These are phyloP conservation scores for Grosmannia clavigera DNA, from an alignment of 2,329 filamentous ascomycete genomes.

Conservation along the genomic window DNA sequence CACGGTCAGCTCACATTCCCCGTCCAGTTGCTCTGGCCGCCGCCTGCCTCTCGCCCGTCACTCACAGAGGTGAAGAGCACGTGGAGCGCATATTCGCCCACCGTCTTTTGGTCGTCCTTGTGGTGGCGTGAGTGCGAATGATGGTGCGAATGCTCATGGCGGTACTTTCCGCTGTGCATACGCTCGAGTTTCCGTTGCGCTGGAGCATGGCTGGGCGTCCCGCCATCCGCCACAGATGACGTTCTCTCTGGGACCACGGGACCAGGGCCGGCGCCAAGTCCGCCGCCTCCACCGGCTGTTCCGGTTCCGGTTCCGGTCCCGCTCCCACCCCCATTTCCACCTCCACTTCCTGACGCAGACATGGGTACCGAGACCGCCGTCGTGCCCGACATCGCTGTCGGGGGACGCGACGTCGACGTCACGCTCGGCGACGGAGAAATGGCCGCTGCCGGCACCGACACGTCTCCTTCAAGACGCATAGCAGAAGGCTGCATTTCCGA, in stretches of 20 bases:
- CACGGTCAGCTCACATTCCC: neutral
- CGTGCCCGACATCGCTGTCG: slow-evolving; percentile 35
- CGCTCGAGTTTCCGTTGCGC: slow-evolving; percentile 44
- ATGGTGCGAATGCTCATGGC: slow-evolving; percentile 61
- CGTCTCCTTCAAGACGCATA: slow-evolving; percentile 30
- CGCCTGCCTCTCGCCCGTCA: slow-evolving; percentile 8
- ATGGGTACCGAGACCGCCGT: slow-evolving; percentile 15
- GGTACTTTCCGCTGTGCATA: slow-evolving; percentile 51
- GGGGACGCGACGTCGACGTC: slow-evolving; percentile 20
- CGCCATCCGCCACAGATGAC: slow-evolving; percentile 33
- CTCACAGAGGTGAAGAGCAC: slow-evolving; percentile 84
- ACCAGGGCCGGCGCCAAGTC: slow-evolving; percentile 1
- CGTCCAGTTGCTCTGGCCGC: neutral
- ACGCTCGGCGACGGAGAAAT: slow-evolving; percentile 2
- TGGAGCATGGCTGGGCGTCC: slow-evolving; percentile 22
- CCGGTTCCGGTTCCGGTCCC: neutral
- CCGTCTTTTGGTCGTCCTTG: slow-evolving; percentile 72
- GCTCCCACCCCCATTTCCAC: neutral
- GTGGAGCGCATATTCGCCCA: slow-evolving; percentile 95
- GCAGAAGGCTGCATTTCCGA: slow-evolving; percentile 34
- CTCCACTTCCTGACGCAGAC: neutral
- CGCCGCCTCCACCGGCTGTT: neutral
- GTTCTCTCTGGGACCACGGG: slow-evolving; percentile 29
- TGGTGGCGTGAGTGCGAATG: slow-evolving; percentile 63
- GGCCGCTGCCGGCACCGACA: slow-evolving; percentile 16